phyloP scores from a whole-genome alignment of 352 stramenopile species.

The Stramenopiles sp. region DNA sequence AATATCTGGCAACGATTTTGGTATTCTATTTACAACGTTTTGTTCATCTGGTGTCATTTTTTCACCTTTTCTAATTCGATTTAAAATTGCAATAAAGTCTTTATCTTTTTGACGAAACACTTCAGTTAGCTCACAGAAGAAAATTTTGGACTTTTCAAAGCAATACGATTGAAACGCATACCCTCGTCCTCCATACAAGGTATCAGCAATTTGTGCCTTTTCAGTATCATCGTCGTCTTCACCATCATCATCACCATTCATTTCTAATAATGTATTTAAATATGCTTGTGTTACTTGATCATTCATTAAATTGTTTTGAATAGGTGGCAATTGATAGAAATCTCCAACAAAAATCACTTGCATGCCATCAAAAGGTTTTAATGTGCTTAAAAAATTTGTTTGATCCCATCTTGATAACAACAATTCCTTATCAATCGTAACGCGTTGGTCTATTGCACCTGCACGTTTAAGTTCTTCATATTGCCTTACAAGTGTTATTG shows the following conservation, averaged over 20 bases:
- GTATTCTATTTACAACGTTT: not conserved
- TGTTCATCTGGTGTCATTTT: not conserved
- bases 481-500: constrained; percentile 7
- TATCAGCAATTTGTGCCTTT: too few species aligned
- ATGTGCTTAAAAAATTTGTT: too few species aligned
- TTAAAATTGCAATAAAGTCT: not conserved
- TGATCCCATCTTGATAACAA: too few species aligned
- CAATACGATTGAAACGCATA: too few species aligned
- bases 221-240: too few species aligned
- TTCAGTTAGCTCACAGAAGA: not conserved
- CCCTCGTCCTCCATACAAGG: not conserved
- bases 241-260: too few species aligned
- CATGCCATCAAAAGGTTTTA: constrained; percentile 20
- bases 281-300: not conserved
- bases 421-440: too few species aligned
- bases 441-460: too few species aligned
- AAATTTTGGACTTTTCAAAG: too few species aligned
- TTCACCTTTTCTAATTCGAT: not conserved
- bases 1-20: not conserved
- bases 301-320: not conserved
- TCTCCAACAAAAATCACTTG: constrained; percentile 22
- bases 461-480: constrained; percentile 10
- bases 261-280: not conserved
- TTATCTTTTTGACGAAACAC: not conserved
- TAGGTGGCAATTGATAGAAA: constrained; percentile 21